Base-by-base conservation (phyloP, 768 basidiomycete genomes). In the Tylopilus felleus region DNA sequence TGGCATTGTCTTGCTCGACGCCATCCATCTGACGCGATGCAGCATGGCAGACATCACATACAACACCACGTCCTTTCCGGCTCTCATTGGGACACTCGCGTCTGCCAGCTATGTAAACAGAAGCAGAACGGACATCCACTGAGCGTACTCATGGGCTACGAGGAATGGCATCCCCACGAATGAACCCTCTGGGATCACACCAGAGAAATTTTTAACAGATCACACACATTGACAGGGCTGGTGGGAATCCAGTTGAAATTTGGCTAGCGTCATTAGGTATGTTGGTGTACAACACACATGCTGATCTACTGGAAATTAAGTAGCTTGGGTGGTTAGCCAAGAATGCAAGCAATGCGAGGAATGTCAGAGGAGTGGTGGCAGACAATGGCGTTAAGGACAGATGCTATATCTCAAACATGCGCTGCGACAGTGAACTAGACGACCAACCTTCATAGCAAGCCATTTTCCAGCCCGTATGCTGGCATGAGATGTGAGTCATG, bases 21-120 rank as follows among this genome's bases (percentile, higher is more conserved):
- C 12, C 2, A 1, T 13, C 13, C 13, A 12, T 13, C 31, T 33
- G 31, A 33, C 5, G 12, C 31, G n/a, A n/a, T n/a, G n/a, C 60
- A 94, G 92, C 42, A 92, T 95, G 84, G 90, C 93, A 13, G 94
- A 96, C 62, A 90, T 95, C 8, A 87, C 92, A 1, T 96, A 95
- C 74, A 96, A 96, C 72, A 91, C 89, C 0, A 73, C 84, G 1
- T 88, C 91, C 2, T 97, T 96, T 68, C 81, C 89, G 2, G 76
- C 87, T 0, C 81, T 96, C 38, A 69, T 91, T 14, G 71, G 72
- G 17, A 93, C 90, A 0, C 72, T 96, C 73, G 5, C 65, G 70
- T 3, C 73, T 94, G 5, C 22, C 63, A 65, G 31, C 23, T 13
- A 10, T 64, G 58, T 17, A 57, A 51, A 45, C 44, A 12, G 17